phyloP scores from a whole-genome alignment of 139 green algal genomes.

The Picochlorum sp. region DNA sequence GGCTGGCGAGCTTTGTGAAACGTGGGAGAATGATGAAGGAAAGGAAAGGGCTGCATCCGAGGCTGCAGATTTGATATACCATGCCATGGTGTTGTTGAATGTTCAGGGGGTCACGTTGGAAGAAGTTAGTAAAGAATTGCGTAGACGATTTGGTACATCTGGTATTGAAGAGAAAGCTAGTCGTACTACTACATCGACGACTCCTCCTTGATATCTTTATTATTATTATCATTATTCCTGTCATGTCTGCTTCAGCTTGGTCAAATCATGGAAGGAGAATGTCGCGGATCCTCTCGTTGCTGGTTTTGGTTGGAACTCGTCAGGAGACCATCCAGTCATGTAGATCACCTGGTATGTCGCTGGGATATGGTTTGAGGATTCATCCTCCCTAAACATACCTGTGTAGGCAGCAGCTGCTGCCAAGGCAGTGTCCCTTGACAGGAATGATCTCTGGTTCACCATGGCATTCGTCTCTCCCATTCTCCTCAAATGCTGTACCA shows the following conservation, averaged over 20 bases:
- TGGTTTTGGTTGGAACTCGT: constrained; percentile 45
- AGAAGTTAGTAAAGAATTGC: constrained; percentile 69
- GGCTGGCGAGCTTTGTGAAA: constrained; percentile 90
- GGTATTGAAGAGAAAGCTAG: constrained; percentile 88
- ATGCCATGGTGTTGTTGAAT: constrained; percentile 90
- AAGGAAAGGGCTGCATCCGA: constrained; percentile 78
- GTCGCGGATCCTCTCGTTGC: constrained; percentile 56
- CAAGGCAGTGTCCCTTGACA: constrained; percentile 51
- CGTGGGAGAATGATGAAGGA: constrained; percentile 76
- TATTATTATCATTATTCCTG: neutral
- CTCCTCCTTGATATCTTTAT: neutral
- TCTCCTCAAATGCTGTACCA: constrained; percentile 55
- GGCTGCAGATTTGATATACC: constrained; percentile 95
- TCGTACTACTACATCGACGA: constrained; percentile 32
- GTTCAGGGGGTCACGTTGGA: constrained; percentile 69
- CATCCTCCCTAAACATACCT: constrained; percentile 44
- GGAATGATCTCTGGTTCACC: constrained; percentile 13
- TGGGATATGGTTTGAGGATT: constrained; percentile 22
- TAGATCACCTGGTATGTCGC: constrained; percentile 72
- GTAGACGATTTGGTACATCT: constrained; percentile 63
- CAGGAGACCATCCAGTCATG: constrained; percentile 76
- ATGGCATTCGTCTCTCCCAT: constrained; percentile 72
- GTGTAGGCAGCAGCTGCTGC: constrained; percentile 51
- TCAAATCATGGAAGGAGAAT: constrained; percentile 54
- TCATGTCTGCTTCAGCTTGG: neutral